These are phyloP conservation scores for Skeletonema marinoi DNA, from an alignment of 108 stramenopile species.

Conservation along the genomic window DNA sequence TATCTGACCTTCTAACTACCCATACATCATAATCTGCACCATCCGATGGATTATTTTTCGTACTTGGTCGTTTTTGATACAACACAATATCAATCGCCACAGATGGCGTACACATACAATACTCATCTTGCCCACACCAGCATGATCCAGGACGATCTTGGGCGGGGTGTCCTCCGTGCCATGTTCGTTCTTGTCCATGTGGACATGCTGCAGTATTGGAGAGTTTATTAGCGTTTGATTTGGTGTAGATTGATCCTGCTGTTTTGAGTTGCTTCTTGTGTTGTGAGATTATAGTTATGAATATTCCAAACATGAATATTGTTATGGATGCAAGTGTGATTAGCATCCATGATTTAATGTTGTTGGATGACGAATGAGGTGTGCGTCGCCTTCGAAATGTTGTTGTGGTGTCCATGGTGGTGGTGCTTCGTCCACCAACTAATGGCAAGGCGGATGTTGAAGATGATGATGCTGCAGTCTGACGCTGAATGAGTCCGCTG, in stretches of 20 bases:
- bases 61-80: constrained; percentile 5
- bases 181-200: constrained; percentile 30
- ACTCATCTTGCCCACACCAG: constrained; percentile 75
- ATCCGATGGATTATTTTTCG: constrained; percentile 8
- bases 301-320: background rate
- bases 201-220: background rate
- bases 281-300: background rate
- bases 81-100: constrained; percentile 84
- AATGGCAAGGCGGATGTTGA: no score
- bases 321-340: background rate
- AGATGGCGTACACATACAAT: constrained; percentile 89
- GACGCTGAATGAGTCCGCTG: no score
- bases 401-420: no score
- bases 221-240: background rate
- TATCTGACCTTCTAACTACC: constrained; percentile 78
- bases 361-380: background rate
- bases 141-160: constrained; percentile 62
- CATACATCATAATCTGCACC: constrained; percentile 55
- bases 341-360: background rate
- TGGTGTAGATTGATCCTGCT: no score
- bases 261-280: no score
- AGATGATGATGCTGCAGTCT: no score
- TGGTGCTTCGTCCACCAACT: no score
- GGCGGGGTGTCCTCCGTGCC: constrained; percentile 54
- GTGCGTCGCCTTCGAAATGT: background rate